A percentile compares a stretch with the other conserved stretches of the same genome.
Conservation (phyloP, 305 asterid genomes). For the Lippia alba region DNA sequence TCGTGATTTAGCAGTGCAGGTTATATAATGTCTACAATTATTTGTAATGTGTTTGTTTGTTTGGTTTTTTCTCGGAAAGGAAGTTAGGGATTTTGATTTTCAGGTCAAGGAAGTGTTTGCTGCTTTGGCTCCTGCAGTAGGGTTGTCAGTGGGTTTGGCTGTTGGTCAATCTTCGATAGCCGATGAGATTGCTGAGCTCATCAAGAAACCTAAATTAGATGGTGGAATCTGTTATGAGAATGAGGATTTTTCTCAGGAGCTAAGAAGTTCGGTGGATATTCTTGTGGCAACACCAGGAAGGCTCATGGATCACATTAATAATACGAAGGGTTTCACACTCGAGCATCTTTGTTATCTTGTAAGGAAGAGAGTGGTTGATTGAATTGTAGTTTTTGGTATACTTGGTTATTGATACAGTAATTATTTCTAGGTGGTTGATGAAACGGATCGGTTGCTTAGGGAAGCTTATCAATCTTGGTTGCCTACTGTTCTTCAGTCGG, state of each 20-base stretch:
- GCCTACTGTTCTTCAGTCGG: constrained; percentile 75
- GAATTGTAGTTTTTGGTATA: neutral
- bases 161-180: constrained; percentile 95
- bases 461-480: constrained; percentile 96
- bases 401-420: constrained; percentile 29
- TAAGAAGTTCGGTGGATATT: constrained; percentile 81
- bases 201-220: constrained; percentile 64
- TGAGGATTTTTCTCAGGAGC: constrained; percentile 51
- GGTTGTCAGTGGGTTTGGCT: constrained; percentile 92
- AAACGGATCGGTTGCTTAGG: constrained; percentile 89
- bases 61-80: no score
- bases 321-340: constrained; percentile 88
- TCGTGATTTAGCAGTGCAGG: constrained; percentile 95
- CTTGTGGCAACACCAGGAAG: constrained; percentile 97
- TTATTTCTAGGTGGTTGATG: constrained; percentile 78
- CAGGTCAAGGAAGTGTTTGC: constrained; percentile 89
- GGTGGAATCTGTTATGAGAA: constrained; percentile 52
- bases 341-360: constrained; percentile 92
- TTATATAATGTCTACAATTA: constrained; percentile 22
- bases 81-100: constrained; percentile 22
- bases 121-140: constrained; percentile 86
- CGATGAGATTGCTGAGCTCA: constrained; percentile 83
- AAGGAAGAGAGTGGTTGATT: constrained; percentile 37
- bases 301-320: constrained; percentile 87
- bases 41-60: no score